Evolutionary conservation across 371 early-diverging fungal species (phyloP).

Genomic region (Mortierella sp.): DNA sequence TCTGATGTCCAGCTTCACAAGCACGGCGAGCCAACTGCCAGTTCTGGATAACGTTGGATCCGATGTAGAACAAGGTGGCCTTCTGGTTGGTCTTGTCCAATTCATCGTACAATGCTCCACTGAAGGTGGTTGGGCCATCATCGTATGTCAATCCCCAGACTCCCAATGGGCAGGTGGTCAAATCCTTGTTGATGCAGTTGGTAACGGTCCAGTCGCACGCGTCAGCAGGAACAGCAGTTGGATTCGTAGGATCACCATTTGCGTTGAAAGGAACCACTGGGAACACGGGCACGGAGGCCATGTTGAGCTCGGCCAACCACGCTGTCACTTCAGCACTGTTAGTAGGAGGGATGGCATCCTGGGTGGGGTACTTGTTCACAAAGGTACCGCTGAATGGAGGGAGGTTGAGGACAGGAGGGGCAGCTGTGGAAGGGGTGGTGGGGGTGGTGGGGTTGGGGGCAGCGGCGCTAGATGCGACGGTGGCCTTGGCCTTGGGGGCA

Average conservation of each 20-base stretch:
- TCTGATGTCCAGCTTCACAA: conserved; percentile 72
- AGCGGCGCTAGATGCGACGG: conserved; percentile 1
- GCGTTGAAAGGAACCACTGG: conserved; percentile 53
- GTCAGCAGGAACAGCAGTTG: conserved; percentile 42
- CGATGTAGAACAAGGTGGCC: conserved; percentile 79
- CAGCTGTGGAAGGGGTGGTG: no score
- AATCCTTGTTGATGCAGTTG: conserved; percentile 56
- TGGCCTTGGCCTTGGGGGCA: neutral
- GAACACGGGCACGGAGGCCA: conserved; percentile 57
- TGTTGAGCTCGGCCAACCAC: conserved; percentile 37
- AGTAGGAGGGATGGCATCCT: conserved; percentile 39
- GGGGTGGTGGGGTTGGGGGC: conserved; percentile 12
- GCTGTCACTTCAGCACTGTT: conserved; percentile 25
- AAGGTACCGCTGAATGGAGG: conserved; percentile 33
- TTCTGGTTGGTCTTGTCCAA: conserved; percentile 61
- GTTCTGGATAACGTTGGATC: conserved; percentile 62
- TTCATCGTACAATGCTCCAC: conserved; percentile 56
- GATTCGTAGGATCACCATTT: conserved; percentile 53
- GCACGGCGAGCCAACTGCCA: conserved; percentile 56
- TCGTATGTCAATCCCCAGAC: conserved; percentile 73
- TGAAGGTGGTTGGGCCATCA: conserved; percentile 73
- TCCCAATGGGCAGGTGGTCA: conserved; percentile 29
- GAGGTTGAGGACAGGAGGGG: no score
- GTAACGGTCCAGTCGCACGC: conserved; percentile 50
- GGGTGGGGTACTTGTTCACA: conserved; percentile 18